These are phyloP conservation scores for Phytophthora megakarya DNA, from an alignment of 352 stramenopile species.

Conservation along the genomic window DNA sequence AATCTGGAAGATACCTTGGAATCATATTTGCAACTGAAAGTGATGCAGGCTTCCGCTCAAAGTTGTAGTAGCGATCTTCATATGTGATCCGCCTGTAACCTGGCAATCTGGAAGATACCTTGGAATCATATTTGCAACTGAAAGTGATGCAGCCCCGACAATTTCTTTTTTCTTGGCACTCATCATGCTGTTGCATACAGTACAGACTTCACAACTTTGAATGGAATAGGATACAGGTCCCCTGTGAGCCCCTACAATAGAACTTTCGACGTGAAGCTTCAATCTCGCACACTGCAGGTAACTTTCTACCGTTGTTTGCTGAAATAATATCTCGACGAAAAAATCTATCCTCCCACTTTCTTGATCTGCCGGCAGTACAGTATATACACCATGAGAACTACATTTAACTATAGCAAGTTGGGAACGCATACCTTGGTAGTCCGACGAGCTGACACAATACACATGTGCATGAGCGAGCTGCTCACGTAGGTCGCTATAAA, in stretches of 20 bases:
- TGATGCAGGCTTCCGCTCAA: constrained; percentile 40
- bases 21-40: constrained; percentile 43
- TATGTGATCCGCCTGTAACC: neutral
- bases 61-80: constrained; percentile 49
- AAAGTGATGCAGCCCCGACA: constrained; percentile 29
- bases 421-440: constrained; percentile 62
- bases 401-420: neutral
- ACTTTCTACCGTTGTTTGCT: constrained; percentile 44
- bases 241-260: constrained; percentile 21
- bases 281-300: constrained; percentile 61
- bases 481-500: constrained; percentile 50
- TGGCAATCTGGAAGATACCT: constrained; percentile 11
- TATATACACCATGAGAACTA: constrained; percentile 6
- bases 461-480: constrained; percentile 58
- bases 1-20: constrained; percentile 11
- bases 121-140: constrained; percentile 38
- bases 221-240: constrained; percentile 48
- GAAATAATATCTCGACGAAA: constrained; percentile 67
- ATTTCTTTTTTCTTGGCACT: constrained; percentile 32
- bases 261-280: constrained; percentile 58
- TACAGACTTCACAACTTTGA: constrained; percentile 58
- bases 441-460: constrained; percentile 59
- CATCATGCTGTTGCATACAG: constrained; percentile 58
- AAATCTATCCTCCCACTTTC: constrained; percentile 53
- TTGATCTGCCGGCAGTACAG: constrained; percentile 45